Conservation (phyloP, 2,329 filamentous ascomycete genomes). For the Alternaria novae-zelandiae region DNA sequence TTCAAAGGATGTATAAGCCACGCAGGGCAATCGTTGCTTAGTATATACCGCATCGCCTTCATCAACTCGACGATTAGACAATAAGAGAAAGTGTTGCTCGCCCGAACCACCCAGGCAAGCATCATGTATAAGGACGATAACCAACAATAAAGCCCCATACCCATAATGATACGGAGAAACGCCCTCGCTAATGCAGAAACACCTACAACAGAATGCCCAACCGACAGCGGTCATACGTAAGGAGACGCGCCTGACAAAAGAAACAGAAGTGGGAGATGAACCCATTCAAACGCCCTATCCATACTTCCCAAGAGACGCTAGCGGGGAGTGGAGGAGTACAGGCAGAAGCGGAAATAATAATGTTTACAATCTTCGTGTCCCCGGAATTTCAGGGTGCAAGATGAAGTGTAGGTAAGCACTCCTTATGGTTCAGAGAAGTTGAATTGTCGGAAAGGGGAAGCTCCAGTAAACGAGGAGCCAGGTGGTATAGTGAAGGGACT, state of each 20-base stretch:
- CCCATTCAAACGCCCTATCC: background rate
- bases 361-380: background rate
- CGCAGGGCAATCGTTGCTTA: conserved; percentile 9
- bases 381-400: background rate
- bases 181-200: conserved; percentile 42
- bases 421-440: conserved; percentile 21
- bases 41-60: background rate
- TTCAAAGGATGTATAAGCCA: background rate
- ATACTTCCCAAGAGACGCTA: conserved; percentile 6
- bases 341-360: background rate
- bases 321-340: background rate
- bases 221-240: conserved; percentile 5
- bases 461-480: background rate
- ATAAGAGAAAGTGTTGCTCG: background rate
- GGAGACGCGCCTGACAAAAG: conserved; percentile 1
- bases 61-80: background rate
- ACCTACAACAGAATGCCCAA: conserved; percentile 15
- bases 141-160: background rate
- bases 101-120: background rate
- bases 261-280: background rate
- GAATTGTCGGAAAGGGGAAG: background rate
- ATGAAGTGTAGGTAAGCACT: background rate
- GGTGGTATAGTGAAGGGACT: background rate
- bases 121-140: background rate
- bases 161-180: conserved; percentile 14